Evolutionary conservation across 352 stramenopile species (phyloP), one percentile per base, ranked within the genome.

Genomic region (Phytophthora cajani): DNA sequence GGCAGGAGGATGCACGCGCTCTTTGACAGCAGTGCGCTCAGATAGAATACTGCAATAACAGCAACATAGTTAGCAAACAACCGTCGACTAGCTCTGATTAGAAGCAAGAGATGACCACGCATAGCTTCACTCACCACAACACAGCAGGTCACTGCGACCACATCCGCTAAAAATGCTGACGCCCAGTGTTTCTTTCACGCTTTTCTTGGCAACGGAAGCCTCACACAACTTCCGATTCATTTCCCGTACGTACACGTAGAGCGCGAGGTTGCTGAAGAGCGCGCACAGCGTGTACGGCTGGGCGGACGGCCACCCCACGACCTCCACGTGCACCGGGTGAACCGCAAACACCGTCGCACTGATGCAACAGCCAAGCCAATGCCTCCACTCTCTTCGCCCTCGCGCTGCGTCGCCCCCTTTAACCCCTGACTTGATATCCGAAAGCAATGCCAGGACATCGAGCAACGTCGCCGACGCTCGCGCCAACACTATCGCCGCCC

Each of bases 261-360:
- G 33, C 5, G 75, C 73, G 10, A 92, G 53, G 53, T 83, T 71
- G 12, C 74, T 76, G 53, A 93, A 91, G 10, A 92, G 44, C 5
- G 75, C 75, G 5, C 78, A 78, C 14, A 91, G 70, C 2, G 85
- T 67, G 53, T 95, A 93, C 1, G 87, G 84, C 64, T 93, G 82
- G 1, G 81, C 83, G 0, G 85, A 93, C 27, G 85, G 80, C 85
- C 87, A 94, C 11, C 56, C 82, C 25, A 94, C 71, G 32, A 93
- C 76, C 47, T 94, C 85, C 27, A 90, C 78, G 46, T 90, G 69
- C 40, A 89, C 64, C 8, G 87, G 87, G 40, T 95, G 87, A 5
- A 91, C 68, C 12, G 71, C 69, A 60, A 82, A 93, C n/a, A 92
- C 9, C 46, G 80, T 61, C 17, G 80, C 65, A 46, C 75, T 86